Evolutionary conservation across 192 early-diverging fungal genomes (phyloP), one percentile per base, ranked within the genome.

Genomic region (Glomus cerebriforme): DNA sequence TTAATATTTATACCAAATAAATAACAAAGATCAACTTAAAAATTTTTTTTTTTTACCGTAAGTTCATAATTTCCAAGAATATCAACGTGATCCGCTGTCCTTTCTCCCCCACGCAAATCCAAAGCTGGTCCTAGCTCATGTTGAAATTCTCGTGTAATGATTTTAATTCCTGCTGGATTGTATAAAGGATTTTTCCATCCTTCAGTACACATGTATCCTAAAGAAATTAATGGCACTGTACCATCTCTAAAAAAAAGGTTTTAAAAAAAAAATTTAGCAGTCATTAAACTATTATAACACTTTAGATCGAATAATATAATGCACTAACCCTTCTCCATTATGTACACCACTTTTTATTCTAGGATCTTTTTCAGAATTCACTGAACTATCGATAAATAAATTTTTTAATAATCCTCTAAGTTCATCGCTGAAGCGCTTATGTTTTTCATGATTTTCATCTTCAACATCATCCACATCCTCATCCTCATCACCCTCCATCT

Each of bases 141-240:
- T 62, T 79, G 69, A 82, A 89, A 93, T 84, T 97, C 96, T 31
- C 91, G 85, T 0, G 92, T 89, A 19, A 94, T 90, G 3, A 96
- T 81, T 4, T 89, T 82, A 66, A 92, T 86, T n/a, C 85, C 85
- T 59, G 88, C 84, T 34, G 96, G 96, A 81, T 97, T 97, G 79
- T 92, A 96, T 73, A 94, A 85, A 37, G 86, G 81, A 80, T 93
- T 90, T 49, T 87, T 89, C 96, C 96, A 97, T 19, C 93, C 96
- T 12, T 88, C 84, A 15, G 87, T 87, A 73, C 95, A 95, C 96
- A 97, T 97, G 82, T 94, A 96, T 5, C 95, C 95, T 3, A 92
- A 84, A 8, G 94, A 95, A 35, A 97, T 60, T 22, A 97, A 81
- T 0, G 96, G 96, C 2, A 97, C 96, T 0, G 95, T 97, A 17